A percentile compares a stretch with the other conserved stretches of the same genome.
phyloP scores from a whole-genome alignment of 495 filamentous ascomycete genomes.

The Penicillium coprophilum region DNA sequence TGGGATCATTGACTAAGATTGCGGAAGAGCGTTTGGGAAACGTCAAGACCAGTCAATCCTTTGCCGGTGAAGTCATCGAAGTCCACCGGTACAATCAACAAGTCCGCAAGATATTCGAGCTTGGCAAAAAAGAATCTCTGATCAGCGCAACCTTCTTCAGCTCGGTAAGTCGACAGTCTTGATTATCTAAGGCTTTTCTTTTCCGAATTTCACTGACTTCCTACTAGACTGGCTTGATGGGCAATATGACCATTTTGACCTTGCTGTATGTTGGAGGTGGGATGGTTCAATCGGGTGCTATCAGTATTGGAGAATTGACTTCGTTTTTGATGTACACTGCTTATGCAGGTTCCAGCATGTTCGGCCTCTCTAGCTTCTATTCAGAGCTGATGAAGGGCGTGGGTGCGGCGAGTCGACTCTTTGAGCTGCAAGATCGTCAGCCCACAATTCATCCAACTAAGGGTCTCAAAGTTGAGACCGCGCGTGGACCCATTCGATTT shows the following conservation, averaged over 20 bases:
- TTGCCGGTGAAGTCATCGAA: constrained; percentile 88
- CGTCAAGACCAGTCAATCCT: constrained; percentile 92
- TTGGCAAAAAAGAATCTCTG: constrained; percentile 81
- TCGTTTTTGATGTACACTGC: constrained; percentile 98
- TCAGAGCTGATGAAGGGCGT: constrained; percentile 99
- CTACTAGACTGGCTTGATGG: constrained; percentile 72
- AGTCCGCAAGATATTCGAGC: constrained; percentile 83
- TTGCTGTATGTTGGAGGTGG: constrained; percentile 87
- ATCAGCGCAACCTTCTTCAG: constrained; percentile 92
- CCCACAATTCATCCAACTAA: constrained; percentile 81
- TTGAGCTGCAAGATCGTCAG: constrained; percentile 92
- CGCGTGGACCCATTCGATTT: constrained; percentile 84
- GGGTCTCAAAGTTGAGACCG: constrained; percentile 72
- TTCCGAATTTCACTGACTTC: constrained; percentile 17
- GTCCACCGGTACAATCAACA: constrained; percentile 88
- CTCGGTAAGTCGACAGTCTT: constrained; percentile 42
- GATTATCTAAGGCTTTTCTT: not conserved
- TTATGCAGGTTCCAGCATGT: constrained; percentile 86
- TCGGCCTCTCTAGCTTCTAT: constrained; percentile 93
- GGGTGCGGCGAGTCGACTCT: constrained; percentile 89
- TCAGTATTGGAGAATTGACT: constrained; percentile 90
- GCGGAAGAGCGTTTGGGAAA: constrained; percentile 95
- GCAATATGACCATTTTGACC: constrained; percentile 94
- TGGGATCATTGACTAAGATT: constrained; percentile 91
- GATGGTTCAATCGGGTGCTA: constrained; percentile 81